Evolutionary conservation across 2,329 filamentous ascomycete genomes (phyloP), one percentile per base, ranked within the genome.

Genomic region (Apiospora hydei): DNA sequence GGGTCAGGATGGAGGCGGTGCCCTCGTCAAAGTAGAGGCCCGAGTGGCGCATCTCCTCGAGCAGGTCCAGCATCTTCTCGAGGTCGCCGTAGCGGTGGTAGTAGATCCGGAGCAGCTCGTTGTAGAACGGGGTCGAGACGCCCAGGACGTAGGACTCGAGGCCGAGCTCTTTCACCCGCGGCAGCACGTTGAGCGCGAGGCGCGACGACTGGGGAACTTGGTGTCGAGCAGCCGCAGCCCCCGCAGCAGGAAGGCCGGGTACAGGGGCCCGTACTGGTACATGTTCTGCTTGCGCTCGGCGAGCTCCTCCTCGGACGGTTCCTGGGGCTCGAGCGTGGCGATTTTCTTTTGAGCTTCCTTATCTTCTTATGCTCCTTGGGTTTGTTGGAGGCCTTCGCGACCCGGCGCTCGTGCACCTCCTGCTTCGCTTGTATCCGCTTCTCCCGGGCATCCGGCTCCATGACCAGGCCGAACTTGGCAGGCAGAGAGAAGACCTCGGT

Each of bases 41-140:
- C 1, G 88, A 86, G 46, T 87, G 83, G 53, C 88, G 86, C 92
- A 94, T 93, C 81, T 94, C 91, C 57, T 87, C 84, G 6, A 94
- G 82, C 1, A 92, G 79, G 4, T 85, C 82, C 69, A 90, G 81
- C 34, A 92, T 87, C 0, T 85, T 84, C 4, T 78, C 74, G 2
- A 89, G 84, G 76, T 94, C 89, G 30, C 89, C 86, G 74, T 89
- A 88, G 14, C 89, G 87, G 46, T 83, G 80, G 89, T 91, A 94
- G 71, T 90, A 84, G 30, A 91, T 86, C 18, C 84, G 81, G 34
- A 94, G 85, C 46, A 94, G 85, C 68, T 89, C 85, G 78, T 92
- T 91, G 84, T 93, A 95, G 57, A 95, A 88, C 0, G 87, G 84
- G 0, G 92, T 92, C 24, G 90, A 91, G 7, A 89, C 91, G 67